These are phyloP conservation scores for Cadophora sp. DNA, from an alignment of 2,329 filamentous ascomycete species.

Conservation along the genomic window DNA sequence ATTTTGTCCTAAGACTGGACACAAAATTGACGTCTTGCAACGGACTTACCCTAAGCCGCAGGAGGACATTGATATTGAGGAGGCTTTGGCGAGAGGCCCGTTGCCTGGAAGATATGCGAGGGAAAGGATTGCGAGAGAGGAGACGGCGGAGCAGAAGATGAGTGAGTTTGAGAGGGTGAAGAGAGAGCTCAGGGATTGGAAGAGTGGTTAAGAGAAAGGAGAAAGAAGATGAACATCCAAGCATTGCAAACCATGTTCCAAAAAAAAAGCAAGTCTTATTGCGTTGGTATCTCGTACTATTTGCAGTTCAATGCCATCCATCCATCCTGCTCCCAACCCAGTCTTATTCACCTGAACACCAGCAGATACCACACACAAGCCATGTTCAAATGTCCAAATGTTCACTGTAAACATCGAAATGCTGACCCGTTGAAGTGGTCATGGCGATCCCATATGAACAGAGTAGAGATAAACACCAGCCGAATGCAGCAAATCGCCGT, in stretches of 20 bases:
- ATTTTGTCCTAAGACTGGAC: constrained; percentile 14
- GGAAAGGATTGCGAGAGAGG: not conserved
- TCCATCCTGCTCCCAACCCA: not conserved
- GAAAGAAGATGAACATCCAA: not conserved
- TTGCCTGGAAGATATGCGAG: constrained; percentile 14
- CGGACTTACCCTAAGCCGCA: constrained; percentile 16
- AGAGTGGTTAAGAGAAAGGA: not conserved
- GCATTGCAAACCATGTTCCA: not conserved
- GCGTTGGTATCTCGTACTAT: constrained; percentile 30
- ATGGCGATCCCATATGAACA: constrained; percentile 26
- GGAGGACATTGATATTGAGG: constrained; percentile 18
- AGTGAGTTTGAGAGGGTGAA: constrained; percentile 24
- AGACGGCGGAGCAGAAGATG: constrained; percentile 11
- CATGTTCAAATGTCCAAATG: constrained; percentile 19
- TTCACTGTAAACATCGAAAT: constrained; percentile 13
- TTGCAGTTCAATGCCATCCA: constrained; percentile 22
- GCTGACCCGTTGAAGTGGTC: constrained; percentile 31
- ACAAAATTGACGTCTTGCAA: constrained; percentile 7
- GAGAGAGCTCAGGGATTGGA: constrained; percentile 20
- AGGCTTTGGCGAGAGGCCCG: constrained; percentile 14
- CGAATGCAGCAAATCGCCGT: constrained; percentile 26
- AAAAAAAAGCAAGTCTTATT: constrained; percentile 29
- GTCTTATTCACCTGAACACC: constrained; percentile 27
- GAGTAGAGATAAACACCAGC: constrained; percentile 20
- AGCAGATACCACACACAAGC: constrained; percentile 20